Evolutionary conservation across 257 asterid genomes (phyloP), one percentile per base, ranked within the genome.

Genomic region (Echites panduratus): DNA sequence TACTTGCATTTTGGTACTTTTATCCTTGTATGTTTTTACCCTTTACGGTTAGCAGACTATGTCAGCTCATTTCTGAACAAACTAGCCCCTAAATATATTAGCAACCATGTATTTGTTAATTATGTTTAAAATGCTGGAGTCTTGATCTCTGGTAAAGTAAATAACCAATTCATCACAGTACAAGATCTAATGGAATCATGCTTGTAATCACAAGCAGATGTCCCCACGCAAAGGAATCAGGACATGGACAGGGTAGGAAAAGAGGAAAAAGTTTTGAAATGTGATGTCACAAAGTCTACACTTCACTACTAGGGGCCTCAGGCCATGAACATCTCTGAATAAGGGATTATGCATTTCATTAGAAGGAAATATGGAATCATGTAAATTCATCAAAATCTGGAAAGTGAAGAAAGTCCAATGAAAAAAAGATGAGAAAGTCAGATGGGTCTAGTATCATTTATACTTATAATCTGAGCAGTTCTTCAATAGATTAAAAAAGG

Each of bases 391-490:
- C 64, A 58, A 58, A 45, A 58, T 26, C 40, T n/a, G 40, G 41
- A 58, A 58, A 14, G 11, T 19, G 7, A 58, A 58, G 40, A 58
- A 22, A 32, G 38, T 32, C 38, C 38, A 32, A 32, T 9, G 64
- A 24, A 58, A 58, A 38, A 58, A 58, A 59, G 20, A 27, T 11
- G 49, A 63, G 20, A 20, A 76, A 20, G 50, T 44, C 20, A 4
- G 29, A 16, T 32, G 38, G 26, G 48, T 66, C 35, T 27, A 67
- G 32, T 26, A 35, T 80, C 82, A 83, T 44, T 53, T 70, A 44
- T 64, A 19, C 77, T 84, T 89, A 38, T 77, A 58, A 76, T 81
- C 77, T 11, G 77, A 75, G 66, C 19, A 70, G 8, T 62, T 67
- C 65, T 48, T 70, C 17, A 82, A 45, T n/a, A 61, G 27, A 59